Evolutionary conservation across 225 moss, liverwort and hornwort species (phyloP).

Genomic region (Thuidium tamariscinum): DNA sequence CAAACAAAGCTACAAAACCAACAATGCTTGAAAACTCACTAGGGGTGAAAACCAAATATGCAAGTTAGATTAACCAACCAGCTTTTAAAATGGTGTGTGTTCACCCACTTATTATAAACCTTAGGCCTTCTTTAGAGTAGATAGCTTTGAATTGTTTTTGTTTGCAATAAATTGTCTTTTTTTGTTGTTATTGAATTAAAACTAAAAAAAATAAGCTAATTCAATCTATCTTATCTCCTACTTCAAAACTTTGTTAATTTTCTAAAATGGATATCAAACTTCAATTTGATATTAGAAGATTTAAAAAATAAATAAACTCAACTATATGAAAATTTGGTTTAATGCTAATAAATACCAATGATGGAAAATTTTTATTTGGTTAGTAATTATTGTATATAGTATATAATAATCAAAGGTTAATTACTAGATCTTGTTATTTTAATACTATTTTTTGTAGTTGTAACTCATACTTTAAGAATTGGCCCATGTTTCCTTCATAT

Average conservation of each 20-base stretch:
- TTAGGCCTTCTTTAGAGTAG: background rate
- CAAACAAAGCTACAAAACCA: background rate
- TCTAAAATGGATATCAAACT: background rate
- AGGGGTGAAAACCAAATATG: background rate
- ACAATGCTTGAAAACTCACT: background rate
- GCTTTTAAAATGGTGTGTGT: background rate
- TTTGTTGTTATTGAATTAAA: background rate
- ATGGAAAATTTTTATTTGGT: no score
- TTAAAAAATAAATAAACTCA: no score
- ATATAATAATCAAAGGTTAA: no score
- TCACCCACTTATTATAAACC: no score
- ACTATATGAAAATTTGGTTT: no score
- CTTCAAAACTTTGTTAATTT: background rate
- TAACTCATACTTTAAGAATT: no score
- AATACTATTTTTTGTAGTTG: no score
- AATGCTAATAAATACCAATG: no score
- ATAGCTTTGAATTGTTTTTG: background rate
- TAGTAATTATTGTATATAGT: no score
- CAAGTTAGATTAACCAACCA: no score
- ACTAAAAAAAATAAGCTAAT: background rate
- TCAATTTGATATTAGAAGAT: background rate
- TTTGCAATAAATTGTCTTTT: rapidly evolving
- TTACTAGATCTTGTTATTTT: no score
- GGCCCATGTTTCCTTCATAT: no score
- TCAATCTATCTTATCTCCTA: rapidly evolving